Evolutionary conservation across 495 filamentous ascomycete species (phyloP), one percentile per base, ranked within the genome.

Genomic region (Clavariopsis aquatica): DNA sequence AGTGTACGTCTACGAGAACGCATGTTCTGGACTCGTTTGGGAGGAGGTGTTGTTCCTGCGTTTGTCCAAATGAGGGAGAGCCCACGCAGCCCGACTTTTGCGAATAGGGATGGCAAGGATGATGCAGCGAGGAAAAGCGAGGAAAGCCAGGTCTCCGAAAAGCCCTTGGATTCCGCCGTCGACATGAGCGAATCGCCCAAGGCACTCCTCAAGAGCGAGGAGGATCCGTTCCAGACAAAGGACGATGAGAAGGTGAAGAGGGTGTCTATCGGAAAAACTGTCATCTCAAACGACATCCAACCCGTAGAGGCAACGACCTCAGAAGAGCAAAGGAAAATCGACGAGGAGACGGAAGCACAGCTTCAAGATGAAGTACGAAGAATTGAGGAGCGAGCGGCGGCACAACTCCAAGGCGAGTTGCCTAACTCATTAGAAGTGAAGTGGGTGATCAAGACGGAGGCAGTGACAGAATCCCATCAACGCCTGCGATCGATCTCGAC

Each of bases 1-100:
- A 90, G 90, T 56, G 87, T 96, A 19, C 84, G 89, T 20, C 77
- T 98, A 52, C 81, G 94, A 47, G 94, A 98, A 73, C 83, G 91
- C 64, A 96, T 97, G 88, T 98, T 98, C 72, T 98, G 94, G 94
- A 86, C 88, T 49, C 80, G 94, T 27, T 84, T 98, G 49, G 93
- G 93, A 17, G 93, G 89, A 17, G 93, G 93, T 19, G 90, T 97
- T 3, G 78, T 97, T 47, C 93, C 92, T 0, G 76, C 80, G n/a
- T 81, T 81, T 24, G 65, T 78, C 29, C 45, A 52, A 1, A 34
- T 58, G 27, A 31, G 65, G 54, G 71, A 73, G 3, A 67, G 64
- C 28, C 73, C 72, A 8, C 59, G 59, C n/a, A 73, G 71, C 54
- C 65, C 73, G 36, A 68, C 65, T 0, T 64, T 64, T 12, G 72